A percentile compares a stretch with the other conserved stretches of the same genome.
phyloP scores from a whole-genome alignment of 2,329 filamentous ascomycete species.

The Trichoderma hamatum region DNA sequence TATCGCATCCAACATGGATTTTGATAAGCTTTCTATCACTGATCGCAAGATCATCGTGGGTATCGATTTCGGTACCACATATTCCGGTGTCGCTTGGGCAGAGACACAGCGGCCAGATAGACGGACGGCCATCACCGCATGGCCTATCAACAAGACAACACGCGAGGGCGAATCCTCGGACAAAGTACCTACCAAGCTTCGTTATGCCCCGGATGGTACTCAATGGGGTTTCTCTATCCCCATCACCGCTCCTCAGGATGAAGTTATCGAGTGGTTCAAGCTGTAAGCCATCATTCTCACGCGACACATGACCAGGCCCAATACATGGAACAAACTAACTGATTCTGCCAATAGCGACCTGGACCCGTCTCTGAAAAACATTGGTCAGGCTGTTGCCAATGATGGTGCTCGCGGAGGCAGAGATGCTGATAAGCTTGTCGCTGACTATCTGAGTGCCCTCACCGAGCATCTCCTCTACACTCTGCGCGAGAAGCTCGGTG shows the following conservation, averaged over 20 bases:
- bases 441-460: slow-evolving; percentile 51
- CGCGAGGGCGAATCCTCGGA: slow-evolving; percentile 44
- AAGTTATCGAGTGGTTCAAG: slow-evolving; percentile 53
- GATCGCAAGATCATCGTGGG: slow-evolving; percentile 51
- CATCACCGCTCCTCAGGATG: slow-evolving; percentile 41
- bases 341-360: slow-evolving; percentile 37
- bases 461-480: slow-evolving; percentile 49
- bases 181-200: slow-evolving; percentile 52
- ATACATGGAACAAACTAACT: not conserved
- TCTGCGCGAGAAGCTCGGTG: slow-evolving; percentile 48
- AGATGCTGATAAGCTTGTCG: slow-evolving; percentile 46
- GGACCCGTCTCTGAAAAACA: slow-evolving; percentile 42
- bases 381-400: slow-evolving; percentile 37
- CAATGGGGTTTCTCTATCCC: slow-evolving; percentile 54
- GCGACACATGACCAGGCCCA: not conserved
- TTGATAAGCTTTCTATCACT: slow-evolving; percentile 40
- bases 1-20: slow-evolving; percentile 38
- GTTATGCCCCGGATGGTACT: slow-evolving; percentile 41
- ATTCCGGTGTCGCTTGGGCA: slow-evolving; percentile 55
- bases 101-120: slow-evolving; percentile 45
- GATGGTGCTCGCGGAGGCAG: slow-evolving; percentile 37
- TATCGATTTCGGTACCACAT: slow-evolving; percentile 59
- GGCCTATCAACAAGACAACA: slow-evolving; percentile 45
- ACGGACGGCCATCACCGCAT: slow-evolving; percentile 44
- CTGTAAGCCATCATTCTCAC: slow-evolving; percentile 41